Evolutionary conservation across 2,329 filamentous ascomycete species (phyloP).

Genomic region (Fusarium acutatum): DNA sequence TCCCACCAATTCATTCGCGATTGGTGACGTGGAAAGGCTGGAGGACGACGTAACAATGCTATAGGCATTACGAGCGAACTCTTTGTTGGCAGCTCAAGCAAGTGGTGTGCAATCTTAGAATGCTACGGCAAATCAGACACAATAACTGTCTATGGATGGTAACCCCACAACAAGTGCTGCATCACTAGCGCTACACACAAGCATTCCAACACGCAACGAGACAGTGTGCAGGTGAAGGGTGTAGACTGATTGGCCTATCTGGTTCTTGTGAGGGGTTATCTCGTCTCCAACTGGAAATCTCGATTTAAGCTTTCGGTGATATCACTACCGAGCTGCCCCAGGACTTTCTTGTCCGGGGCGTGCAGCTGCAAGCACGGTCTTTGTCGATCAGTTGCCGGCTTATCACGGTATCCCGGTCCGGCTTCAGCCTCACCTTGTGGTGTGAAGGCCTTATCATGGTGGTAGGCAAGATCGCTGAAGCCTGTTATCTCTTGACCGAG

Average conservation of each 20-base stretch:
- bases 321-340: not conserved
- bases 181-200: slow-evolving; percentile 19
- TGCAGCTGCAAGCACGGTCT: not conserved
- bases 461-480: not conserved
- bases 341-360: slow-evolving; percentile 21
- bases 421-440: slow-evolving; percentile 13
- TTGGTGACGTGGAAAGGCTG: not conserved
- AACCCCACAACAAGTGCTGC: slow-evolving; percentile 15
- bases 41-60: not conserved
- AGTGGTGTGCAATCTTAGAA: slow-evolving; percentile 1
- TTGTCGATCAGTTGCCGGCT: slow-evolving; percentile 14
- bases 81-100: not conserved
- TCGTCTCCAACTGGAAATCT: slow-evolving; percentile 8
- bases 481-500: slow-evolving; percentile 18
- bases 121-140: not conserved
- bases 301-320: slow-evolving; percentile 24
- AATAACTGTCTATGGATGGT: not conserved
- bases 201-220: slow-evolving; percentile 6
- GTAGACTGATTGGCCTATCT: slow-evolving; percentile 16
- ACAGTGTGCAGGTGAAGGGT: not conserved
- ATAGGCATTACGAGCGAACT: not conserved
- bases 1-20: not conserved
- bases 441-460: slow-evolving; percentile 7
- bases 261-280: slow-evolving; percentile 8
- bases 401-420: slow-evolving; percentile 14